Conservation (phyloP, 2,329 filamentous ascomycete genomes). For the Curvularia sp. region DNA sequence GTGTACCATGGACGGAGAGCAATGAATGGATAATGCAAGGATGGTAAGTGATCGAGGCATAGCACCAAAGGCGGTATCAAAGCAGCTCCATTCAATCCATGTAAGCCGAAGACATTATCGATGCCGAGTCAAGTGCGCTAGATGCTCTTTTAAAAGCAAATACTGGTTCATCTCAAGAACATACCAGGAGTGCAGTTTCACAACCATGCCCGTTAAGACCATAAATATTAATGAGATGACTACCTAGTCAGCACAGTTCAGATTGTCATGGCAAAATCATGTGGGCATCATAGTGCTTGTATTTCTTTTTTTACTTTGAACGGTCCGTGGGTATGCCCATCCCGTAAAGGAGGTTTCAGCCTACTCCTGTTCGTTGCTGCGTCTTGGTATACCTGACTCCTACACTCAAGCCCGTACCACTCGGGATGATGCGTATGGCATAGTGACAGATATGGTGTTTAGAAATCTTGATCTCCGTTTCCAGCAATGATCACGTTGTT, state of each 20-base stretch:
- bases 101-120: no score
- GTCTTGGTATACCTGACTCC: not conserved
- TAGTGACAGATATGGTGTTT: slow-evolving; percentile 39
- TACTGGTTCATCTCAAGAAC: no score
- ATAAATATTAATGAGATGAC: not conserved
- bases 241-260: not conserved
- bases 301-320: slow-evolving; percentile 17
- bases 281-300: slow-evolving; percentile 12
- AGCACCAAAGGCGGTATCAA: no score
- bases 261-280: not conserved
- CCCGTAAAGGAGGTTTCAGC: slow-evolving; percentile 4
- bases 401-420: slow-evolving; percentile 4
- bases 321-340: slow-evolving; percentile 6
- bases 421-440: slow-evolving; percentile 7
- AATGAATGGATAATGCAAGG: no score
- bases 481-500: slow-evolving; percentile 96
- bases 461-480: slow-evolving; percentile 86
- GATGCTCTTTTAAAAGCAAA: no score
- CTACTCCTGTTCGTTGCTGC: slow-evolving; percentile 1
- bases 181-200: no score
- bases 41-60: no score
- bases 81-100: no score
- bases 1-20: no score
- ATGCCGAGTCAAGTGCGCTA: no score
- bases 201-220: not conserved